Conservation (phyloP, 225 moss, liverwort and hornwort species). For the Pseudisothecium myosuroides region DNA sequence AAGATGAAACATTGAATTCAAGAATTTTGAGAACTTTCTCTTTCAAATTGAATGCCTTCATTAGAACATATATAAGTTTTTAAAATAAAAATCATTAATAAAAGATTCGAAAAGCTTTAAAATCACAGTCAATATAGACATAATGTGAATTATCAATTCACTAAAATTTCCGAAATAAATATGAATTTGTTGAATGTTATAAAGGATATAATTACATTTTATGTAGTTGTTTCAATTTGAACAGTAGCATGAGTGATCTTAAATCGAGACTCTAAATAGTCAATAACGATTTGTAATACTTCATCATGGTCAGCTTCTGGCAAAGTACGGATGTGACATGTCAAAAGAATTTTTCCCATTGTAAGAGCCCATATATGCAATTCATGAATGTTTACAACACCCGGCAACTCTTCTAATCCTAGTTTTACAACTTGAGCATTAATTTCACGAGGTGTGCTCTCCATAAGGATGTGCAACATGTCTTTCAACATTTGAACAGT, state of each 20-base stretch:
- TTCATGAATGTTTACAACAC: constrained; percentile 62
- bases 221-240: constrained; percentile 48
- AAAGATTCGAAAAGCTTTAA: neutral
- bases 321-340: constrained; percentile 55
- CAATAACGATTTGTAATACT: constrained; percentile 34
- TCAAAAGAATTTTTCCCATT: constrained; percentile 71
- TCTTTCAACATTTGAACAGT: constrained; percentile 74
- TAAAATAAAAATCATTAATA: neutral
- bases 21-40: neutral
- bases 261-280: constrained; percentile 43
- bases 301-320: constrained; percentile 37
- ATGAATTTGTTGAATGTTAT: neutral
- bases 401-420: constrained; percentile 19
- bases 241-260: constrained; percentile 83
- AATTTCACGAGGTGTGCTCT: constrained; percentile 81
- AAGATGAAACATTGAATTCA: neutral
- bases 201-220: neutral
- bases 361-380: constrained; percentile 94
- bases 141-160: too few relatives aligned
- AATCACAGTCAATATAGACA: neutral
- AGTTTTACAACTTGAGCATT: constrained; percentile 36
- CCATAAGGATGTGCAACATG: constrained; percentile 69
- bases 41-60: neutral
- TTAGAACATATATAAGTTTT: neutral
- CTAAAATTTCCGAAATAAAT: neutral